Conservation (phyloP, 768 basidiomycete genomes). For the Imleria badia region DNA sequence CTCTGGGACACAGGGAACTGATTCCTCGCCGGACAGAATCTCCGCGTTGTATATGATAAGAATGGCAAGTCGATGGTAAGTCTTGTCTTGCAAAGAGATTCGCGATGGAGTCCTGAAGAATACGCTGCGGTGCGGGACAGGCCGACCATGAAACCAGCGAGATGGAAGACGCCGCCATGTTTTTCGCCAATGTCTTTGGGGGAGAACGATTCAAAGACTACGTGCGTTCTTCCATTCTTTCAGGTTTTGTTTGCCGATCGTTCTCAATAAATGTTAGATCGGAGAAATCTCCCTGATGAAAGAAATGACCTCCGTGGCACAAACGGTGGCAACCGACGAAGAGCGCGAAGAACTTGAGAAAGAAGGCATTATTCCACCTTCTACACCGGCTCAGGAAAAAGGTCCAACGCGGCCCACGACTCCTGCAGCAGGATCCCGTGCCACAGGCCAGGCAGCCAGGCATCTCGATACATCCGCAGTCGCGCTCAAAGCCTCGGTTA, state of each 20-base stretch:
- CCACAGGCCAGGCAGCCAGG: slow-evolving; percentile 3
- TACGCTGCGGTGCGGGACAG: slow-evolving; percentile 31
- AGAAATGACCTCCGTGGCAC: slow-evolving; percentile 82
- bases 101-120: slow-evolving; percentile 1
- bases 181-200: slow-evolving; percentile 96
- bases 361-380: slow-evolving; percentile 45
- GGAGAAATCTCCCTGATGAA: slow-evolving; percentile 97
- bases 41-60: slow-evolving; percentile 90
- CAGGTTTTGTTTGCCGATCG: neutral
- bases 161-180: slow-evolving; percentile 90
- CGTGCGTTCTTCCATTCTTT: slow-evolving; percentile 47
- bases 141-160: slow-evolving; percentile 77
- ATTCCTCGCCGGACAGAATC: slow-evolving; percentile 50
- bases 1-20: slow-evolving; percentile 2
- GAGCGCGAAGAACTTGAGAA: slow-evolving; percentile 86
- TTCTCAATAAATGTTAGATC: slow-evolving; percentile 54
- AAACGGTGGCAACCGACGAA: slow-evolving; percentile 89
- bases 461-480: slow-evolving; percentile 16
- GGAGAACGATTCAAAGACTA: slow-evolving; percentile 91
- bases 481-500: slow-evolving; percentile 19
- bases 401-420: slow-evolving; percentile 18
- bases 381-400: slow-evolving; percentile 16
- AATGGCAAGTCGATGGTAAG: slow-evolving; percentile 87
- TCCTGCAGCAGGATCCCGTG: slow-evolving; percentile 10
- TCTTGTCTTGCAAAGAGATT: slow-evolving; percentile 9